These are phyloP conservation scores for Allantophomopsis cytisporea DNA, from an alignment of 2,329 filamentous ascomycete species.

Conservation along the genomic window DNA sequence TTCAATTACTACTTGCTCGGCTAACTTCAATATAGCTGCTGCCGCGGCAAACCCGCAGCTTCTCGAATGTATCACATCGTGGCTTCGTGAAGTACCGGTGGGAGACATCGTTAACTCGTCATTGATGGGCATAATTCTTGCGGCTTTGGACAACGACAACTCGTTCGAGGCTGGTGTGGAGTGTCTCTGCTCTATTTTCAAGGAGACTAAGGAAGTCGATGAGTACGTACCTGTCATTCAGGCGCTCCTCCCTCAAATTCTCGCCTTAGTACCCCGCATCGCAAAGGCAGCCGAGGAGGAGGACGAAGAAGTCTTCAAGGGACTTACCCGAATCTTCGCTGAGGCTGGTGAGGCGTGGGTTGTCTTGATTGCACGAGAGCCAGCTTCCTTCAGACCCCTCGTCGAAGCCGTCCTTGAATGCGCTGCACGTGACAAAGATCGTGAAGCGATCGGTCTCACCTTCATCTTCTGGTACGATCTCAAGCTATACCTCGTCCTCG, in stretches of 20 bases:
- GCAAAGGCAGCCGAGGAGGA: constrained; percentile 62
- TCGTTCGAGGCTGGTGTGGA: constrained; percentile 85
- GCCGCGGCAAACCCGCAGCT: constrained; percentile 81
- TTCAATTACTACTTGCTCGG: constrained; percentile 6
- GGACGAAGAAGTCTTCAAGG: constrained; percentile 76
- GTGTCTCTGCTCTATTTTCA: constrained; percentile 82
- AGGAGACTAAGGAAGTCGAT: constrained; percentile 87
- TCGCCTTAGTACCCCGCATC: constrained; percentile 67
- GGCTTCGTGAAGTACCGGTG: constrained; percentile 86
- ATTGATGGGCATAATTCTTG: constrained; percentile 68
- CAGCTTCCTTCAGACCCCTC: constrained; percentile 65
- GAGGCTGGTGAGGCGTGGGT: constrained; percentile 94
- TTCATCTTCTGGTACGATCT: constrained; percentile 98
- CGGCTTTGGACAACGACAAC: constrained; percentile 58
- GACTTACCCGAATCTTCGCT: constrained; percentile 78
- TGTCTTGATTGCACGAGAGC: constrained; percentile 75
- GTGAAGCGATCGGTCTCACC: constrained; percentile 84
- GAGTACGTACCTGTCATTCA: constrained; percentile 76
- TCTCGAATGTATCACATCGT: constrained; percentile 91
- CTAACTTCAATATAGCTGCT: constrained; percentile 34
- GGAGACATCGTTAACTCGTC: constrained; percentile 74
- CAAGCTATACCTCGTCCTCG: constrained; percentile 88
- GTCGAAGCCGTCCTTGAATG: constrained; percentile 92
- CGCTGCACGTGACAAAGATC: constrained; percentile 72
- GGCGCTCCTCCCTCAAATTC: constrained; percentile 66